A percentile compares a stretch with the other conserved stretches of the same genome.
phyloP scores from a whole-genome alignment of 2,329 filamentous ascomycete genomes.

The Diplocarpon mali region DNA sequence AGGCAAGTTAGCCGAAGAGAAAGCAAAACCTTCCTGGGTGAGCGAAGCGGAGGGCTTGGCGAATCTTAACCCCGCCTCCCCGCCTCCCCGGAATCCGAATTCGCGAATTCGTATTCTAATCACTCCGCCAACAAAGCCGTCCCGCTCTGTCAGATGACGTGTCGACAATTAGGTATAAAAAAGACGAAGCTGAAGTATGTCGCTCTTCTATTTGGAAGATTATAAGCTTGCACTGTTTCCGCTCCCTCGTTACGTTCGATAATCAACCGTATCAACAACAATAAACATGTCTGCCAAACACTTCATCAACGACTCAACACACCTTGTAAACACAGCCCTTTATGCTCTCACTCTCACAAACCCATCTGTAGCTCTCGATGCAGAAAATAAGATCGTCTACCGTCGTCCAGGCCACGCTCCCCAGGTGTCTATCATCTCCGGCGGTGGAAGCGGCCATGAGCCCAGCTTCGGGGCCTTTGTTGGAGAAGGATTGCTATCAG shows the following conservation, averaged over 20 bases:
- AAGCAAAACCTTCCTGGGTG: neutral
- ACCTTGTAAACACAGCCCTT: conserved; percentile 68
- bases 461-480: conserved; percentile 82
- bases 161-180: too few species aligned
- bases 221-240: too few species aligned
- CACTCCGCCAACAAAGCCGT: too few species aligned
- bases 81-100: neutral
- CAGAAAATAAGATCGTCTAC: conserved; percentile 75
- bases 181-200: too few species aligned
- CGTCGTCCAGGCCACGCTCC: conserved; percentile 44
- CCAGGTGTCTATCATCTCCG: conserved; percentile 77
- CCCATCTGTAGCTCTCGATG: conserved; percentile 69
- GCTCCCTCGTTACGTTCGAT: too few species aligned
- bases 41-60: neutral
- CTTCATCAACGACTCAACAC: conserved; percentile 75
- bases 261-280: neutral
- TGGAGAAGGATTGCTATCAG: conserved; percentile 67
- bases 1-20: conserved; percentile 12
- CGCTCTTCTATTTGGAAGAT: neutral
- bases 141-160: too few species aligned
- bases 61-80: neutral
- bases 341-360: conserved; percentile 72
- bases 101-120: neutral
- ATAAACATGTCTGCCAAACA: conserved; percentile 55
- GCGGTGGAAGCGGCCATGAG: conserved; percentile 84